Base-by-base conservation (phyloP, 2,329 filamentous ascomycete species). In the Pseudogymnoascus sp. region DNA sequence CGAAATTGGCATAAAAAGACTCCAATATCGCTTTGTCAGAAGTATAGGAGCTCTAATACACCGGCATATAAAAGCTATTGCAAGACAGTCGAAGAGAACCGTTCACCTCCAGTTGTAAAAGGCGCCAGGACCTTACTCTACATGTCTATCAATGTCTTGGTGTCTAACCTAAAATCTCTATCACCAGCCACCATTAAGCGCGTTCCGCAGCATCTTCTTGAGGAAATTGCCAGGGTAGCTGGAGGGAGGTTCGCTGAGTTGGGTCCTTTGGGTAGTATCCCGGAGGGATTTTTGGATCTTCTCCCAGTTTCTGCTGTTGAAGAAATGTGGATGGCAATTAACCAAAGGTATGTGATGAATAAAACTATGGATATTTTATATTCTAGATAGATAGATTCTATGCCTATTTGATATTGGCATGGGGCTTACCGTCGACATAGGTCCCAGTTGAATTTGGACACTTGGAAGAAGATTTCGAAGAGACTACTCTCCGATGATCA, bases 381-480 rank as follows among this genome's bases (percentile, higher is more conserved):
- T 43, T 12, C 18, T 33, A 20, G 14, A 18, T 28, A 41, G 28
- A 39, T 39, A 25, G 22, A 28, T 18, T 30, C 43, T 28, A 22
- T 8, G 20, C 9, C 11, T 16, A 20, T 7, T n/a, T 14, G 16
- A 61, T 37, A 38, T 28, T 39, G 57, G 43, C 18, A 35, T 12
- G 22, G 6, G 9, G 36, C 43, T 50, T 33, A 36, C 35, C 28
- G 33, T 54, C 22, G 11, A n/a, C 33, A 6, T 37, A 72, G 70
- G 61, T 64, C 60, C 57, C 9, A 62, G 1, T 54, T 69, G 28
- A 68, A 64, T 11, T 66, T 73, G 25, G 50, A 69, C 33, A 62
- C 66, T 2, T 73, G 70, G 70, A 63, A 61, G 16, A 65, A 69
- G 0, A 70, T 73, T 60, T 68, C 67, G 7, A 68, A 64, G 57